Base-by-base conservation (phyloP, 2,329 filamentous ascomycete species). In the Cordyceps cateniannulata region DNA sequence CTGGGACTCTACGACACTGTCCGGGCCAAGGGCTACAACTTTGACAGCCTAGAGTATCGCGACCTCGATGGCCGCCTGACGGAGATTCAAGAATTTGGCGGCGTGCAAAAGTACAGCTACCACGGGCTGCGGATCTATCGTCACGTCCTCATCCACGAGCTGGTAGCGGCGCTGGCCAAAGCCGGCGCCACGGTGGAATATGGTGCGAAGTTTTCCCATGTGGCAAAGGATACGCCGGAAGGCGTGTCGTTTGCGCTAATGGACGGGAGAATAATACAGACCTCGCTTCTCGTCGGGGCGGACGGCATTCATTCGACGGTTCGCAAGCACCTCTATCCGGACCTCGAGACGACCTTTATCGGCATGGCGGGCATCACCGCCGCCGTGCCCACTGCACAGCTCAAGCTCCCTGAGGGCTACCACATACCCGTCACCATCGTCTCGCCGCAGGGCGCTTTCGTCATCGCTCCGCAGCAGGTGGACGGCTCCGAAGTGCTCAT, bases 241-340 rank as follows among this genome's bases (percentile, higher is more conserved):
- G 67, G 67, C 0, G 79, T 84, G 0, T 74, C 70, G 1, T 81
- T 79, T 64, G 73, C 73, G 14, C 81, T 85, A 60, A 69, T 69
- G 0, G 78, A 83, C 58, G 81, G 79, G 1, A 72, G 72, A 0
- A 71, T 66, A 0, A 71, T 65, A 1, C 68, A 65, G 0, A 78
- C 80, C 0, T 65, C 70, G 2, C 66, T 83, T 14, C 75, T 87
- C 0, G 72, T 86, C 18, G 84, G 82, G 0, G 81, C 82, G 0
- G 84, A 87, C 62, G 84, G 84, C 1, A 86, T 86, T 54, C 81
- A 86, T 66, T 85, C 82, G 0, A 73, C 71, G 0, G 80, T 86
- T 0, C 76, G 83, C 3, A 74, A 71, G 3, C 77, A 83, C 47
- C 70, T 87, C 0, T 74, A 79, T 50, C 79, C 82, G 0, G 73